Base-by-base conservation (phyloP, 2,329 filamentous ascomycete species). In the Daldinia sp. region DNA sequence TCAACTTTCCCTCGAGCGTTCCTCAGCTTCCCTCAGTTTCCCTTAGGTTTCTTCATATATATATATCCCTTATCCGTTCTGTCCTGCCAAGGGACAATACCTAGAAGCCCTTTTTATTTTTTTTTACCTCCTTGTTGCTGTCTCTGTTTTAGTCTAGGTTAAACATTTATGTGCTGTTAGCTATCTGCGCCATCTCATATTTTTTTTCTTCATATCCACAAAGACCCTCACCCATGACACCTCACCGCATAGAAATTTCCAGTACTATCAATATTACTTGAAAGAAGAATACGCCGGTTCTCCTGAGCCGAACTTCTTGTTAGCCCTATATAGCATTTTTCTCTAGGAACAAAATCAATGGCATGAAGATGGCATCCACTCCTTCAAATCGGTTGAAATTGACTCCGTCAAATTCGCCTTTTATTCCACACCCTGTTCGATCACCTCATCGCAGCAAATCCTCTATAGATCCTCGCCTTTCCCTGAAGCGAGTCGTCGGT, bases 401-500 rank as follows among this genome's bases (percentile, higher is more conserved):
- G 73, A 94, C 93, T 64, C 92, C 93, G 63, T 90, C 92, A 67
- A 93, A 89, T 79, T 94, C 93, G 65, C 92, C 93, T 62, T 90
- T 88, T 76, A 78, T 89, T 54, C 85, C 85, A 65, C 87, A 89
- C 42, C 86, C 88, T 37, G 82, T 87, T 18, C 88, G 90, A 77
- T 91, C 92, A 56, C 89, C 91, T 33, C 78, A 84, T 67, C 86
- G 87, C 55, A 81, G 82, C 51, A 84, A 85, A 59, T 65, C 78
- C 51, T 73, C 79, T 12, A 82, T 83, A 67, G 87, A 90, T 65
- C 84, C 87, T 23, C 86, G 87, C 44, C 85, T 98, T 50, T 91
- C 91, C 42, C 84, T 98, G 69, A 91, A 90, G 79, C 90, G 93
- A 70, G 93, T 98, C 64, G 92, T 98, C 75, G 96, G 96, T 53